Percentiles rank a stretch among this genome's conserved stretches.
phyloP scores from a whole-genome alignment of 2,329 filamentous ascomycete genomes.

The Colletotrichum salicis region DNA sequence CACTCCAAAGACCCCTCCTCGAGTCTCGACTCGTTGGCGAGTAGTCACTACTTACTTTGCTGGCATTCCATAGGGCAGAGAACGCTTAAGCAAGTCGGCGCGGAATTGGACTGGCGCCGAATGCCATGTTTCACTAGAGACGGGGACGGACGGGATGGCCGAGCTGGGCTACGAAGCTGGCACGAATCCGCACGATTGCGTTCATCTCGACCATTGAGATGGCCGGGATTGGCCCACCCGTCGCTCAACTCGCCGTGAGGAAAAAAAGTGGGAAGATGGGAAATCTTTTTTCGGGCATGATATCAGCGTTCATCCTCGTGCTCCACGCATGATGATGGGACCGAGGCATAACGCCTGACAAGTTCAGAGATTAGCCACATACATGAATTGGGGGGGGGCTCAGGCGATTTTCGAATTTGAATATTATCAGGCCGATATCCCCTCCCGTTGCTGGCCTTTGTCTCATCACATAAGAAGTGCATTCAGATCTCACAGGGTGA shows the following conservation, averaged over 20 bases:
- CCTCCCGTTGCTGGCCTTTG: neutral
- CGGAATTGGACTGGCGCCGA: slow-evolving; percentile 27
- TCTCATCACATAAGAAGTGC: neutral
- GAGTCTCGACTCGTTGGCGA: neutral
- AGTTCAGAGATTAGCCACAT: slow-evolving; percentile 19
- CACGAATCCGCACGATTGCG: slow-evolving; percentile 5
- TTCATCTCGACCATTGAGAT: slow-evolving; percentile 26
- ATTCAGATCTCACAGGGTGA: neutral
- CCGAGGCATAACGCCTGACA: slow-evolving; percentile 28
- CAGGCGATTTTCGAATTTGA: neutral
- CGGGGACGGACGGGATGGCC: slow-evolving; percentile 25
- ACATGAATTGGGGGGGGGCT: neutral
- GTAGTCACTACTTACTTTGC: neutral
- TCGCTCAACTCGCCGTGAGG: slow-evolving; percentile 9
- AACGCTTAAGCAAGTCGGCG: slow-evolving; percentile 12
- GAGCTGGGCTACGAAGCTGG: slow-evolving; percentile 8
- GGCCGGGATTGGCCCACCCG: slow-evolving; percentile 21
- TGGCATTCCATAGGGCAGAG: neutral
- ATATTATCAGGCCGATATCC: slow-evolving; percentile 20
- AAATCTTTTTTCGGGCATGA: slow-evolving; percentile 27
- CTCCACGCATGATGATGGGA: slow-evolving; percentile 32
- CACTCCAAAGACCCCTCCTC: neutral
- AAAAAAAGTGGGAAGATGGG: slow-evolving; percentile 28
- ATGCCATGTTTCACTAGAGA: slow-evolving; percentile 28
- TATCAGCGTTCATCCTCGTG: slow-evolving; percentile 30